Percentiles rank a stretch among this genome's conserved stretches.
phyloP scores from a whole-genome alignment of 768 basidiomycete species.

The Kwoniella mangroviensis region DNA sequence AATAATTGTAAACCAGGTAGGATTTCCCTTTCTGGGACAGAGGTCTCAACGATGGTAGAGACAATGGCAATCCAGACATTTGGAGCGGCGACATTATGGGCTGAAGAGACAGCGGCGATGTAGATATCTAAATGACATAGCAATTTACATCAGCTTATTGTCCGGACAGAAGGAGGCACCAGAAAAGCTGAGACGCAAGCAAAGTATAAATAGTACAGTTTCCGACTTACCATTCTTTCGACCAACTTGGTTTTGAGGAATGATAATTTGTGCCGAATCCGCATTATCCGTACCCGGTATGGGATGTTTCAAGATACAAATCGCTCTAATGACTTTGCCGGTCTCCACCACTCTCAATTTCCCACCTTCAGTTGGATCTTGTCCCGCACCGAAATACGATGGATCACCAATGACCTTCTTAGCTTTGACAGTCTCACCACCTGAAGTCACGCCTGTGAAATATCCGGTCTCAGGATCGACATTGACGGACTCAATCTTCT shows the following conservation, averaged over 20 bases:
- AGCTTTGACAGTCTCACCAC: slow-evolving; percentile 89
- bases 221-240: slow-evolving; percentile 89
- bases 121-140: slow-evolving; percentile 77
- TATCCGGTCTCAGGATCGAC: slow-evolving; percentile 76
- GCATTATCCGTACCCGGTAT: slow-evolving; percentile 95
- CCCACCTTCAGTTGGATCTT: slow-evolving; percentile 66
- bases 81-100: slow-evolving; percentile 96
- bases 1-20: slow-evolving; percentile 87
- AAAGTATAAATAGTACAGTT: too few species aligned
- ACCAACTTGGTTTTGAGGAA: slow-evolving; percentile 96
- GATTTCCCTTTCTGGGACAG: slow-evolving; percentile 88
- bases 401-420: slow-evolving; percentile 98
- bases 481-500: slow-evolving; percentile 86
- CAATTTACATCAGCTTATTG: not conserved
- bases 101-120: slow-evolving; percentile 94
- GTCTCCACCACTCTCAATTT: slow-evolving; percentile 89
- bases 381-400: slow-evolving; percentile 87
- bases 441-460: slow-evolving; percentile 90
- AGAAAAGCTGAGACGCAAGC: too few species aligned
- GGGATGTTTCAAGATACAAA: slow-evolving; percentile 96
- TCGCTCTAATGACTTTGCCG: slow-evolving; percentile 91
- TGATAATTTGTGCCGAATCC: slow-evolving; percentile 95
- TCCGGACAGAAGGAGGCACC: too few species aligned
- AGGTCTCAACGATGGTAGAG: slow-evolving; percentile 96
- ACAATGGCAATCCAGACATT: slow-evolving; percentile 96